Evolutionary conservation across 2,329 filamentous ascomycete species (phyloP).

Genomic region (Paraphoma chrysanthemicola): DNA sequence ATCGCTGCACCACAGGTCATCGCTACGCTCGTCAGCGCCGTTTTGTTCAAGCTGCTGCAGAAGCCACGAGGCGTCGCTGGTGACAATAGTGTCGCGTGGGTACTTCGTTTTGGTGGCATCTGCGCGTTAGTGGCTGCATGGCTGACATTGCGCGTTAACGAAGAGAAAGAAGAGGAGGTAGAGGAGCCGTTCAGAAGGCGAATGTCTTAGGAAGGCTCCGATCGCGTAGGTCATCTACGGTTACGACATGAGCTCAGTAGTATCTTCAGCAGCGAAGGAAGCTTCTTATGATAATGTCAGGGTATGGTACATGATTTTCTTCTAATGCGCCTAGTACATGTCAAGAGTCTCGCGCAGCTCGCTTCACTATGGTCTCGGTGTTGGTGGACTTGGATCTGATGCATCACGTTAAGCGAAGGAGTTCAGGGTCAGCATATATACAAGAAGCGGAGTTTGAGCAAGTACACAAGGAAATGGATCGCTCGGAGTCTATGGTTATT

Average conservation of each 20-base stretch:
- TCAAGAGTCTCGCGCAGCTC: not conserved
- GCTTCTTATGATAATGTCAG: not conserved
- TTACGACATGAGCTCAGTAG: slow-evolving; percentile 16
- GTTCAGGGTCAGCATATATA: not conserved
- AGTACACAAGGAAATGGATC: not conserved
- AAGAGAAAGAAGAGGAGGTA: slow-evolving; percentile 56
- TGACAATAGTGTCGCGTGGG: slow-evolving; percentile 86
- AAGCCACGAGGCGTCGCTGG: slow-evolving; percentile 85
- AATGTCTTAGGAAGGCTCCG: slow-evolving; percentile 26
- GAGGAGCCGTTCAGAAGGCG: slow-evolving; percentile 32
- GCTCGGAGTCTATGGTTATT: not conserved
- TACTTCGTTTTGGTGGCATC: slow-evolving; percentile 81
- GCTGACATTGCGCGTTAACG: slow-evolving; percentile 71
- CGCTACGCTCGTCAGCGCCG: slow-evolving; percentile 81
- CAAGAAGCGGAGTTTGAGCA: not conserved
- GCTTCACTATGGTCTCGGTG: not conserved
- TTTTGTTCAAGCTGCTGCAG: slow-evolving; percentile 85
- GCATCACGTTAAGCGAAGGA: not conserved
- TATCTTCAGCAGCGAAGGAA: slow-evolving; percentile 10
- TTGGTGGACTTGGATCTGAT: not conserved
- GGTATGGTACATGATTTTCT: not conserved
- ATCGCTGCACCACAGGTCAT: slow-evolving; percentile 91
- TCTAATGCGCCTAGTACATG: not conserved
- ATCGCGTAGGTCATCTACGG: slow-evolving; percentile 12
- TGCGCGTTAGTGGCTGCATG: slow-evolving; percentile 80